phyloP scores from a whole-genome alignment of 2,329 filamentous ascomycete species.

The Emergomyces orientalis region DNA sequence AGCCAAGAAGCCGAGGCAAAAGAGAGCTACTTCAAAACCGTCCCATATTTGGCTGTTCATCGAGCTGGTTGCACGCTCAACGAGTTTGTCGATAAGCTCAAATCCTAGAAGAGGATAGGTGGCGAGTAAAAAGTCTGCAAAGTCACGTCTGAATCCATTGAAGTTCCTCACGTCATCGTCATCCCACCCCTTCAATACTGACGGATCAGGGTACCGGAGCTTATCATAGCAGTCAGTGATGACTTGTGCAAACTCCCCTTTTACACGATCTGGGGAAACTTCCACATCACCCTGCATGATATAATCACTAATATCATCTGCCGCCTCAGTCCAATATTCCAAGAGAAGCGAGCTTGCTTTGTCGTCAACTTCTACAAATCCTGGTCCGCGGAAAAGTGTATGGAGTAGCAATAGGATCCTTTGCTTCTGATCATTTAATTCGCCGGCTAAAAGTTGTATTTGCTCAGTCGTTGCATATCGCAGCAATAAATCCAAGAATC shows the following conservation, averaged over 20 bases:
- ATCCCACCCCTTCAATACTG: constrained; percentile 31
- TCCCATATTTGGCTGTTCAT: constrained; percentile 32
- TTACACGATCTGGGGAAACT: constrained; percentile 24
- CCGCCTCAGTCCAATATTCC: constrained; percentile 37
- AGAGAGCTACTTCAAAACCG: constrained; percentile 37
- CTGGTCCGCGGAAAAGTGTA: constrained; percentile 32
- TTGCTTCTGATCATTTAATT: constrained; percentile 25
- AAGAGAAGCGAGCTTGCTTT: constrained; percentile 28
- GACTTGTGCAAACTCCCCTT: constrained; percentile 31
- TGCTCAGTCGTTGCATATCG: constrained; percentile 28
- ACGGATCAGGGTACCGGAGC: constrained; percentile 30
- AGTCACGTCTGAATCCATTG: constrained; percentile 36
- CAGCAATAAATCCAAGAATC: constrained; percentile 33
- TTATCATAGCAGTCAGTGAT: constrained; percentile 36
- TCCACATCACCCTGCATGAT: constrained; percentile 23
- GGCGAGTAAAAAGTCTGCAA: constrained; percentile 38
- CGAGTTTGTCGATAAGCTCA: constrained; percentile 34
- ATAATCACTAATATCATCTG: constrained; percentile 30
- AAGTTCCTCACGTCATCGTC: constrained; percentile 37
- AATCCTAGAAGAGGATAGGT: constrained; percentile 37
- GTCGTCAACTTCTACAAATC: constrained; percentile 34
- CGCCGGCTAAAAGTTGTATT: constrained; percentile 25
- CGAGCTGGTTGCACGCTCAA: constrained; percentile 28
- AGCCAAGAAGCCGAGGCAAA: constrained; percentile 37
- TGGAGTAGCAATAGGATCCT: constrained; percentile 31